Base-by-base conservation (phyloP, 2,329 filamentous ascomycete species). In the Colletotrichum sp. region DNA sequence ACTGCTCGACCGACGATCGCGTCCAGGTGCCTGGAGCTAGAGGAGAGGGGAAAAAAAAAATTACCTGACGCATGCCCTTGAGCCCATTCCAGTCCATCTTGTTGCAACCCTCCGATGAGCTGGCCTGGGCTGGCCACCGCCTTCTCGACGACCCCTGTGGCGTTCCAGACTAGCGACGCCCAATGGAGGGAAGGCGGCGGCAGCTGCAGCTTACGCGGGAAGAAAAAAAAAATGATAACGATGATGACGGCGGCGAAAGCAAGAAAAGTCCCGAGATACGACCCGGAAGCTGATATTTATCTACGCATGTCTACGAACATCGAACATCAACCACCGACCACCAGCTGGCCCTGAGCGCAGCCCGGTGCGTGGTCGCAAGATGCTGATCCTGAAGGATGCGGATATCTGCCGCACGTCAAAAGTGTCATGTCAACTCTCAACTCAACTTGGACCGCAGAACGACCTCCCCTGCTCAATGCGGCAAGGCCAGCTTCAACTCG, bases 121-220 rank as follows among this genome's bases (percentile, higher is more conserved):
- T 44, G 52, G 66, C 32, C 66, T 21, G 66, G 66, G 30, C 39
- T 72, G 73, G 69, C 69, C 73, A 76, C 69, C 55, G 69, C 73
- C 63, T 76, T 72, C 73, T 62, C 55, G 62, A 55, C 44, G 55
- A 72, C 68, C 73, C 73, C 73, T 76, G 73, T 72, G 73, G 73
- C 73, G 73, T 70, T 62, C 57, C 64, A 59, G 32, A 64, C 73
- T 76, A 76, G 69, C 70, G 69, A 75, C 68, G 68, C 68, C 68
- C 39, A 72, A 72, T 66, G 34, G 62, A 75, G 52, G 30, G 36
- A 72, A 52, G 44, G 44, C 44, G 44, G 44, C 44, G 36, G 63
- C 63, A 57, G 66, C 28, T 39, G 72, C 49, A 66, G 49, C 59
- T 74, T 59, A 36, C 60, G 63, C 44, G 30, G 39, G 62, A 34